phyloP scores from a whole-genome alignment of 495 filamentous ascomycete genomes.

The Sporormia fimetaria region DNA sequence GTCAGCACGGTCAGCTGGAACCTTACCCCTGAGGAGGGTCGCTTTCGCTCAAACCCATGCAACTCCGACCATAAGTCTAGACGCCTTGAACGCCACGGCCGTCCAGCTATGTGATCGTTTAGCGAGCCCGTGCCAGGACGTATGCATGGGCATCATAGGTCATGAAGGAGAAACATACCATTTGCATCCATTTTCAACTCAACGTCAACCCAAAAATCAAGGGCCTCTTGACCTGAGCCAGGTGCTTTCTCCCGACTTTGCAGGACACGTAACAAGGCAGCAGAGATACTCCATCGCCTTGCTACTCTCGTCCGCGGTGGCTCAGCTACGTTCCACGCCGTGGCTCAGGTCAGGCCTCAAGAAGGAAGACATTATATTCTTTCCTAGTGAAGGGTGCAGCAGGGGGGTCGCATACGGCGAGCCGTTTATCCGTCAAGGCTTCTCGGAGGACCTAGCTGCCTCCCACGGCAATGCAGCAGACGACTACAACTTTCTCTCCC shows the following conservation, averaged over 20 bases:
- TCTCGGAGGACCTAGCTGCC: neutral
- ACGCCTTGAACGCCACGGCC: neutral
- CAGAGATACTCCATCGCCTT: constrained; percentile 14
- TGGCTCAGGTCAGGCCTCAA: constrained; percentile 6
- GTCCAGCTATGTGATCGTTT: constrained; percentile 9
- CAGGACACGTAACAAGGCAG: constrained; percentile 1
- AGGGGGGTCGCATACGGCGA: constrained; percentile 1
- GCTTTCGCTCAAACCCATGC: neutral
- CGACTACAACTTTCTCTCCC: constrained; percentile 11
- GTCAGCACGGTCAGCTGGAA: too few species aligned
- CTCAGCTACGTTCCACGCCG: constrained; percentile 8
- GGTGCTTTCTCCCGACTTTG: constrained; percentile 5
- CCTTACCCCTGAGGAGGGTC: constrained; percentile 5
- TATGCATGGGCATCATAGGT: constrained; percentile 12
- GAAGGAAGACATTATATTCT: constrained; percentile 9
- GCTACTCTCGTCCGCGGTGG: constrained; percentile 8
- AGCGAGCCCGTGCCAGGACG: neutral
- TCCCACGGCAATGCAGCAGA: neutral
- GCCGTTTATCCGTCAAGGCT: constrained; percentile 13
- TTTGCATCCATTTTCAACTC: constrained; percentile 3
- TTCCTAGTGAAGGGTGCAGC: neutral
- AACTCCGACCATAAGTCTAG: constrained; percentile 3
- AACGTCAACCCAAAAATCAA: neutral
- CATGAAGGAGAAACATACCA: constrained; percentile 12
- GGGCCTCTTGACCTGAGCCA: neutral